phyloP scores from a whole-genome alignment of 495 filamentous ascomycete species.

The Trichoderma reesei region DNA sequence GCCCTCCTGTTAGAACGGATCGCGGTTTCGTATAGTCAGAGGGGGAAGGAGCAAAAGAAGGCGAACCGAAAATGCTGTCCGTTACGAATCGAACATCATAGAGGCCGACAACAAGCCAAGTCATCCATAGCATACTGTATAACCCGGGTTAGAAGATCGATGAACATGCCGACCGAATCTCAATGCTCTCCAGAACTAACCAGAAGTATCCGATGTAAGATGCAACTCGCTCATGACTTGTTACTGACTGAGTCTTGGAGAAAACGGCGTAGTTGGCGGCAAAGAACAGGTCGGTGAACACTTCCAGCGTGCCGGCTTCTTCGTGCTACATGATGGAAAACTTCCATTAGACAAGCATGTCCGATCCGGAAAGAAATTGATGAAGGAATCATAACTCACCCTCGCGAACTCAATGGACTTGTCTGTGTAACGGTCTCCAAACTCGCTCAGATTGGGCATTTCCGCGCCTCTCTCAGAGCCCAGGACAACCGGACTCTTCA shows the following conservation, averaged over 20 bases:
- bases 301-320: constrained; percentile 7
- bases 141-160: neutral
- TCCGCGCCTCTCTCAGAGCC: neutral
- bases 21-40: neutral
- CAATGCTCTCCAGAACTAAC: constrained; percentile 22
- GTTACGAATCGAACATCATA: constrained; percentile 59
- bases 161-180: constrained; percentile 29
- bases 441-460: neutral
- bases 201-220: constrained; percentile 55
- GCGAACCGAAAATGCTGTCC: constrained; percentile 52
- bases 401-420: neutral
- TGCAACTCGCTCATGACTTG: constrained; percentile 20
- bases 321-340: neutral
- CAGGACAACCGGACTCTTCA: neutral
- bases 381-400: neutral
- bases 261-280: constrained; percentile 61
- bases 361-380: neutral
- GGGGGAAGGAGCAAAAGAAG: constrained; percentile 24
- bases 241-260: constrained; percentile 46
- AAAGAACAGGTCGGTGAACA: constrained; percentile 65
- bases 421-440: neutral
- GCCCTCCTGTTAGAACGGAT: constrained; percentile 23
- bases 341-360: neutral
- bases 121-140: constrained; percentile 55
- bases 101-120: constrained; percentile 58